phyloP scores from a whole-genome alignment of 331 rosid genomes.

The Saraca asoca region DNA sequence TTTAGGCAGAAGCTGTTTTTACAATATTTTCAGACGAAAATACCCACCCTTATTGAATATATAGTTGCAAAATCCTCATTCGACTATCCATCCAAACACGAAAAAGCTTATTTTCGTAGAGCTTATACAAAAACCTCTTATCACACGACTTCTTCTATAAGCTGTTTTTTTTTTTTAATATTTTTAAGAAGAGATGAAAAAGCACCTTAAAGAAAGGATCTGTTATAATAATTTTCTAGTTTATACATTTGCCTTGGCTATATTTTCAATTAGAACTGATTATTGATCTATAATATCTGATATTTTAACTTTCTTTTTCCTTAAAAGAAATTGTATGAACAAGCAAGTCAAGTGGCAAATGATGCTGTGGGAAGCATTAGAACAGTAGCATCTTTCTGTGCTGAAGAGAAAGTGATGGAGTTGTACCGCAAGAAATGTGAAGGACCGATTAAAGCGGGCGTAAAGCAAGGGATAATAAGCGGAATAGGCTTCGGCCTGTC shows the following conservation, averaged over 20 bases:
- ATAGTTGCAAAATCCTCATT: no score
- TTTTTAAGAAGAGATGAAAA: not conserved
- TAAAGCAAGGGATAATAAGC: constrained; percentile 48
- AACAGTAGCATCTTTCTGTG: constrained; percentile 81
- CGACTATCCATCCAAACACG: no score
- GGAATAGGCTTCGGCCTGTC: constrained; percentile 56
- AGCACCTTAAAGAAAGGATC: constrained; percentile 11
- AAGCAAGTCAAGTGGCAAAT: constrained; percentile 76
- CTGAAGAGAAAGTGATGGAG: constrained; percentile 71
- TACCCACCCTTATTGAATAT: no score
- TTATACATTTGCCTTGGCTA: not conserved
- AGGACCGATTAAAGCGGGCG: constrained; percentile 45
- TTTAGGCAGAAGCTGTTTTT: no score
- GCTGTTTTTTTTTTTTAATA: not conserved
- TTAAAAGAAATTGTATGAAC: constrained; percentile 72
- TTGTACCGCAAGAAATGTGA: constrained; percentile 57
- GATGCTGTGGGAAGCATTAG: constrained; percentile 80
- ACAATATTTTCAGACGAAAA: no score
- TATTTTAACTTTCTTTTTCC: constrained; percentile 6
- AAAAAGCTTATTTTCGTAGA: no score
- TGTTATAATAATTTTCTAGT: not conserved
- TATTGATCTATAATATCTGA: constrained; percentile 8
- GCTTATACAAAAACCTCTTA: no score
- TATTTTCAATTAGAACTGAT: not conserved
- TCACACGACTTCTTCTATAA: no score